These are phyloP conservation scores for Chrysoporthe austroafricana DNA, from an alignment of 2,329 filamentous ascomycete genomes.

Conservation along the genomic window DNA sequence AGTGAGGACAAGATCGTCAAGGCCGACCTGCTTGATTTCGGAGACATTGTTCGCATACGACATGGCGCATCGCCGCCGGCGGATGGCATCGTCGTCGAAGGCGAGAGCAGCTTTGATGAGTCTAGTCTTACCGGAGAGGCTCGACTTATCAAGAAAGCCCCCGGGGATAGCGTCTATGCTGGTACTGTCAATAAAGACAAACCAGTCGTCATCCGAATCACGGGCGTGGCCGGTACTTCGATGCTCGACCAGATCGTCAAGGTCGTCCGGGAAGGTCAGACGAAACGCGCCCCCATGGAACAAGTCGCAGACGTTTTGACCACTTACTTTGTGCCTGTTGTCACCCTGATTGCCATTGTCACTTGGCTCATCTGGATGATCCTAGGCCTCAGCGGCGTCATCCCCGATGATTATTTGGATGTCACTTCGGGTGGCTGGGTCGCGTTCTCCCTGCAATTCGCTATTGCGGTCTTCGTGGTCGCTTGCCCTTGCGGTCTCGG, in stretches of 20 bases:
- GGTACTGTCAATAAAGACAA: slow-evolving; percentile 75
- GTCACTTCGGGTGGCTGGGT: slow-evolving; percentile 65
- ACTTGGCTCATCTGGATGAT: slow-evolving; percentile 76
- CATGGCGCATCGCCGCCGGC: slow-evolving; percentile 84
- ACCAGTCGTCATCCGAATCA: slow-evolving; percentile 66
- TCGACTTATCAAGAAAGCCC: slow-evolving; percentile 63
- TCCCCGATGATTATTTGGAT: slow-evolving; percentile 62
- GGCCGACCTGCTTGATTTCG: slow-evolving; percentile 74
- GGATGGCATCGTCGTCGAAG: slow-evolving; percentile 71
- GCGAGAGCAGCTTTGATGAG: slow-evolving; percentile 78
- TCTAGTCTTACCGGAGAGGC: slow-evolving; percentile 86
- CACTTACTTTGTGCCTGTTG: slow-evolving; percentile 75
- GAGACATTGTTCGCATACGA: slow-evolving; percentile 74
- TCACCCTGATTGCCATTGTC: slow-evolving; percentile 69
- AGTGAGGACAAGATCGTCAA: slow-evolving; percentile 46
- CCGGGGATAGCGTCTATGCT: slow-evolving; percentile 69
- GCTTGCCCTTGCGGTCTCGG: slow-evolving; percentile 85
- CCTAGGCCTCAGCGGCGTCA: slow-evolving; percentile 60
- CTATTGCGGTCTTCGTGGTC: slow-evolving; percentile 85
- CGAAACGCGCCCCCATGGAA: slow-evolving; percentile 75
- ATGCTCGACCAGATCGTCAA: slow-evolving; percentile 82
- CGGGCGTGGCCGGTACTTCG: slow-evolving; percentile 67
- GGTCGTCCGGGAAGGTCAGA: slow-evolving; percentile 77
- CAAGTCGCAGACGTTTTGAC: slow-evolving; percentile 74
- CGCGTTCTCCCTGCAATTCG: slow-evolving; percentile 78